Evolutionary conservation across 345 rosid species (phyloP).

Genomic region (Corymbia maculata): DNA sequence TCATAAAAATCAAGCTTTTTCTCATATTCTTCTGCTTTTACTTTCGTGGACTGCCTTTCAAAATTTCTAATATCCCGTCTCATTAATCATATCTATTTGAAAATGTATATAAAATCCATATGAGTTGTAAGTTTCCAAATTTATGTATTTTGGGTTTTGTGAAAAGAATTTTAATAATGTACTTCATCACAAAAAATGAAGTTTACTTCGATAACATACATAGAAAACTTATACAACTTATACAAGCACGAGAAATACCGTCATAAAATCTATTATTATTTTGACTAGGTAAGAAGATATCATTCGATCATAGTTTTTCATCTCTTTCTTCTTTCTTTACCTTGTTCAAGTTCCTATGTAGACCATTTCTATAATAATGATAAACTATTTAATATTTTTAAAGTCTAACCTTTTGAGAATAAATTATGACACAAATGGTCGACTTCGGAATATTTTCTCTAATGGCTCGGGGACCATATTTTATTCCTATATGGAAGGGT

Average conservation of each 20-base stretch:
- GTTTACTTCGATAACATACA: not conserved
- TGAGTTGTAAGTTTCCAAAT: accelerated
- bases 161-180: not conserved
- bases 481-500: not conserved
- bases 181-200: not conserved
- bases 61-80: no score
- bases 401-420: not conserved
- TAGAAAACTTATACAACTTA: not conserved
- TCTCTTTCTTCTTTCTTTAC: not conserved
- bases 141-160: no score
- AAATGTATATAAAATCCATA: not conserved
- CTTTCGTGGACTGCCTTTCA: not conserved
- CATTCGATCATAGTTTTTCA: no score
- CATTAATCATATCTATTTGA: not conserved
- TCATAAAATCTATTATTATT: not conserved
- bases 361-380: not conserved
- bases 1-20: not conserved
- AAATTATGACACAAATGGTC: not conserved
- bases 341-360: not conserved
- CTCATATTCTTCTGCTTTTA: not conserved
- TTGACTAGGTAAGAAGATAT: accelerated
- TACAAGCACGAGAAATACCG: not conserved
- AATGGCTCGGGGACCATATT: not conserved
- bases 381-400: not conserved
- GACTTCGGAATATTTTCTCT: not conserved